Percentiles rank a stretch among this genome's conserved stretches.
Evolutionary conservation across 2,329 filamentous ascomycete species (phyloP).

Genomic region (Neurospora sp.): DNA sequence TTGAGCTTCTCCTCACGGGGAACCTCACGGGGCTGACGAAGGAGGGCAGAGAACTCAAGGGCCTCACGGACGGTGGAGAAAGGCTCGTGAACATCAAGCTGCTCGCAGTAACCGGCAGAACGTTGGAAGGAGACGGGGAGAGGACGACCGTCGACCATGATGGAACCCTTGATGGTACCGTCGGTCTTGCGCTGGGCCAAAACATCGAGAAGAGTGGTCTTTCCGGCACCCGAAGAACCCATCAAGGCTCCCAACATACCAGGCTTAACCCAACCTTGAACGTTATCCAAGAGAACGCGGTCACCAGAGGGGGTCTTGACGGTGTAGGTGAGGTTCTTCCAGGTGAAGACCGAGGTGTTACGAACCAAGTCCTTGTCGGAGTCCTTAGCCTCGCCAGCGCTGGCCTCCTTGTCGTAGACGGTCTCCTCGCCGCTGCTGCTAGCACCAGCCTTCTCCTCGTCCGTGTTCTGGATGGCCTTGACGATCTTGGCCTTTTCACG

Average conservation of each 20-base stretch:
- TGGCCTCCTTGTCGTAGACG: constrained; percentile 5
- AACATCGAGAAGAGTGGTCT: constrained; percentile 76
- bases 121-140: constrained; percentile 67
- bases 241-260: constrained; percentile 71
- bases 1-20: constrained; percentile 58
- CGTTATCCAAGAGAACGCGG: constrained; percentile 64
- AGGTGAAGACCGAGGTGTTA: constrained; percentile 62
- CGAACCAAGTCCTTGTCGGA: constrained; percentile 32
- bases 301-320: constrained; percentile 52
- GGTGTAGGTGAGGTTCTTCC: constrained; percentile 62
- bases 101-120: constrained; percentile 71
- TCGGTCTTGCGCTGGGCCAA: constrained; percentile 71
- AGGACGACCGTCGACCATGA: constrained; percentile 64
- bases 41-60: constrained; percentile 61
- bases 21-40: constrained; percentile 59
- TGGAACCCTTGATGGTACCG: constrained; percentile 63
- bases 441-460: constrained; percentile 4
- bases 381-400: background rate
- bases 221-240: constrained; percentile 73
- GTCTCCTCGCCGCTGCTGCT: constrained; percentile 6
- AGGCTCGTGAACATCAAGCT: constrained; percentile 68
- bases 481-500: constrained; percentile 45
- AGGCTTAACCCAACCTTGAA: constrained; percentile 76
- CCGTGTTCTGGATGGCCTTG: constrained; percentile 35
- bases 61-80: constrained; percentile 69